A percentile compares a stretch with the other conserved stretches of the same genome.
phyloP scores from a whole-genome alignment of 1,284 basidiomycete genomes.

The Stereum hirsutum region DNA sequence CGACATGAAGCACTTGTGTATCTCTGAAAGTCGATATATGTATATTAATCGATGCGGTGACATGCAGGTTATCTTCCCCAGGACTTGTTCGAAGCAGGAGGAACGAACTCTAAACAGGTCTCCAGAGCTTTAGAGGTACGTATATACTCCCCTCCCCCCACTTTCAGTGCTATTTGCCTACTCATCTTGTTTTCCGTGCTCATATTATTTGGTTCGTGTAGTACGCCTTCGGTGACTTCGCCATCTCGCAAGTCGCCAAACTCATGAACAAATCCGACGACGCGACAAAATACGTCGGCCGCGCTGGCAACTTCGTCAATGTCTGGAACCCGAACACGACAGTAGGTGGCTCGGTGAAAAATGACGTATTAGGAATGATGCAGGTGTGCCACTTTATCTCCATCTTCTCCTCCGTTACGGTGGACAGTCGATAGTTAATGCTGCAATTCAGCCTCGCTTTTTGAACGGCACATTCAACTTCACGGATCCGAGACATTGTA shows the following conservation, averaged over 20 bases:
- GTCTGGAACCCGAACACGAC: slow-evolving; percentile 50
- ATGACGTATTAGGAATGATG: slow-evolving; percentile 39
- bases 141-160: not conserved
- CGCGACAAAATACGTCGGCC: slow-evolving; percentile 40
- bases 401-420: not conserved
- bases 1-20: not conserved
- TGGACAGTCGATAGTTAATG: not conserved
- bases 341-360: slow-evolving; percentile 31
- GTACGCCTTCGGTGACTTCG: slow-evolving; percentile 57
- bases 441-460: slow-evolving; percentile 37
- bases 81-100: slow-evolving; percentile 41
- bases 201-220: slow-evolving; percentile 12
- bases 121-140: slow-evolving; percentile 49
- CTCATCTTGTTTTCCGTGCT: not conserved
- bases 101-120: slow-evolving; percentile 42
- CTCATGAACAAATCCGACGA: slow-evolving; percentile 38
- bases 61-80: slow-evolving; percentile 40
- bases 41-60: no score
- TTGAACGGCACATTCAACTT: slow-evolving; percentile 53
- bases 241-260: slow-evolving; percentile 53
- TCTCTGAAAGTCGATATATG: no score
- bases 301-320: slow-evolving; percentile 49
- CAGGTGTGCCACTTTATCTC: slow-evolving; percentile 26
- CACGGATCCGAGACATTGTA: slow-evolving; percentile 60
- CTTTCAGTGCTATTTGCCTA: not conserved